Evolutionary conservation across 2,329 filamentous ascomycete genomes (phyloP).

Genomic region (Xylariaceae sp.): DNA sequence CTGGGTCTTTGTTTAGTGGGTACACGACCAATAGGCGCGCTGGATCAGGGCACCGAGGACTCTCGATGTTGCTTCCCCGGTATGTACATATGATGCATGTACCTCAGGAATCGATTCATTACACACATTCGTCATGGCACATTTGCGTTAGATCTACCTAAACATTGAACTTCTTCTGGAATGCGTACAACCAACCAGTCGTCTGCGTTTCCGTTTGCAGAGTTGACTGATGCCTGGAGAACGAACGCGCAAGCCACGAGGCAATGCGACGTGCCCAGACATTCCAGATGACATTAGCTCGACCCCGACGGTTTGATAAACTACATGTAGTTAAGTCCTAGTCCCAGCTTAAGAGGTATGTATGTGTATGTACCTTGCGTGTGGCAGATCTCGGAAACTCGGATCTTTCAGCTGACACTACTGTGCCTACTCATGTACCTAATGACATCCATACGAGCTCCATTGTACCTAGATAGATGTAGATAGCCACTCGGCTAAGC

Average conservation of each 20-base stretch:
- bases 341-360: too few relatives aligned
- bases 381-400: neutral
- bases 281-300: conserved; percentile 17
- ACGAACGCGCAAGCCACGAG: conserved; percentile 30
- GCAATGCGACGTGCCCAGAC: conserved; percentile 29
- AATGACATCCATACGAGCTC: too few relatives aligned
- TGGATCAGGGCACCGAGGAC: conserved; percentile 6
- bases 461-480: too few relatives aligned
- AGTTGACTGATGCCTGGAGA: neutral
- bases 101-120: too few relatives aligned
- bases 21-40: conserved; percentile 25
- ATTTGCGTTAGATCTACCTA: neutral
- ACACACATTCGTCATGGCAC: too few relatives aligned
- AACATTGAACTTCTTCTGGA: neutral
- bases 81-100: too few relatives aligned
- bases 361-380: neutral
- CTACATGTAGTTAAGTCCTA: too few relatives aligned
- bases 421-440: neutral
- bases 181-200: conserved; percentile 8
- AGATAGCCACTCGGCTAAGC: neutral
- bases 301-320: neutral
- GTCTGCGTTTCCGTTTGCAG: neutral
- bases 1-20: conserved; percentile 36
- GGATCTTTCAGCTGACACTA: neutral
- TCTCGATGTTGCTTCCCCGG: neutral